Evolutionary conservation across 1,284 basidiomycete species (phyloP), one percentile per base, ranked within the genome.

Genomic region (Ceratobasidium sp.): DNA sequence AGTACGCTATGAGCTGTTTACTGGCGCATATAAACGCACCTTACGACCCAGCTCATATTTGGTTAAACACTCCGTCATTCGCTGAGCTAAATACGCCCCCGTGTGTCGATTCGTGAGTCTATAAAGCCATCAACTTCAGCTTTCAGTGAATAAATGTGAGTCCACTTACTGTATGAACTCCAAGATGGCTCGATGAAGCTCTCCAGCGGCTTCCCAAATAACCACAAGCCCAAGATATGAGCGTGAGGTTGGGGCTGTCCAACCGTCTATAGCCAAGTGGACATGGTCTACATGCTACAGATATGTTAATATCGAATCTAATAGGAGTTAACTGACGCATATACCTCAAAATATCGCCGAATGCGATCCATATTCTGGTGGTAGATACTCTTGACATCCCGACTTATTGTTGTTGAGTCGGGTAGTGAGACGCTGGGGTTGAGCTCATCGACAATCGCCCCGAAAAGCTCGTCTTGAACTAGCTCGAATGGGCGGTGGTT

Each of bases 31-130:
- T 5, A 5, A 28, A 33, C 65, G 26, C 10, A 48, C 65, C 44
- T 67, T 67, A 17, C 6, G 9, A 15, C 65, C 65, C 48, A 67
- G 65, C n/a, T 67, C 3, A 33, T 67, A 67, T 48, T 67, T 67
- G 44, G 48, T 67, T 20, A 67, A 67, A 46, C 65, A 67, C 20
- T 67, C 28, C 7, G 65, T 46, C 17, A 46, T 48, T 46, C 50
- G 42, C 48, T 67, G 42, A 15, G 65, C 65, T 10, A 67, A 15
- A 23, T 67, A 67, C 23, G 10, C 40, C 1, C 65, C 65, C 23
- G 38, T 48, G 42, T 67, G 65, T 2, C 17, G n/a, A 28, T 67
- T 4, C n/a, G 20, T n/a, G n/a, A 67, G 33, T n/a, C 38, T 67
- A 26, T 9, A 20, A 3, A n/a, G 20, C 26, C 48, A 50, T 9